Base-by-base conservation (phyloP, 768 basidiomycete genomes). In the Piloderma croceum region DNA sequence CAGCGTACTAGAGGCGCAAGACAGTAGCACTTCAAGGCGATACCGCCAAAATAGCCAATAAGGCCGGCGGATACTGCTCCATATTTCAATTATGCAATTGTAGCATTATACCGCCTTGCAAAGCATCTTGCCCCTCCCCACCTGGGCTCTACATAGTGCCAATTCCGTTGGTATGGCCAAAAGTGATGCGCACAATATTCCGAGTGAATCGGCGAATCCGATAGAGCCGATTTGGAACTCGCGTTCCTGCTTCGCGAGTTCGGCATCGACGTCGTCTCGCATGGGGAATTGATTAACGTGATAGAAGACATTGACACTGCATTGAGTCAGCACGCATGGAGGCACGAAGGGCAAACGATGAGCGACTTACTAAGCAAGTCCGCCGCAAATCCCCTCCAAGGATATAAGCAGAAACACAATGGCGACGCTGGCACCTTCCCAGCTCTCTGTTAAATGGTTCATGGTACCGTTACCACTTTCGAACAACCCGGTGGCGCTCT, bases 151-250 rank as follows among this genome's bases (percentile, higher is more conserved):
- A 54, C 90, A 92, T n/a, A 92, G 69, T 44, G 66, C 70, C 3
- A 92, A 52, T 61, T 92, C 90, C 11, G 77, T 82, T 21, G 85
- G 85, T 31, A 85, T 77, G 6, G 84, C 77, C 11, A 84, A 50
- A 7, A 86, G 50, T 17, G 77, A 75, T 7, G 84, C 85, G 34
- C 76, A 54, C 15, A 81, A 56, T 41, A 77, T 90, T 0, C 90
- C 90, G 12, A 76, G 69, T 20, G 82, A 83, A 57, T 93, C 90
- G 5, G 88, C 71, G 44, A 92, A 83, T 1, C 91, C 91, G 33
- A 94, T 81, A 3, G 85, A 85, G 5, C 90, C 90, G 39, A 94
- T 93, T 70, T 80, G 81, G 65, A 91, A 92, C 63, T 92, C 90
- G 33, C 80, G 74, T 53, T 86, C 85, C 57, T 90, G 88, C 54